Percentiles rank a stretch among this genome's conserved stretches.
These are phyloP conservation scores for Phytopythium delawarense DNA, from an alignment of 352 stramenopile species.

Conservation along the genomic window DNA sequence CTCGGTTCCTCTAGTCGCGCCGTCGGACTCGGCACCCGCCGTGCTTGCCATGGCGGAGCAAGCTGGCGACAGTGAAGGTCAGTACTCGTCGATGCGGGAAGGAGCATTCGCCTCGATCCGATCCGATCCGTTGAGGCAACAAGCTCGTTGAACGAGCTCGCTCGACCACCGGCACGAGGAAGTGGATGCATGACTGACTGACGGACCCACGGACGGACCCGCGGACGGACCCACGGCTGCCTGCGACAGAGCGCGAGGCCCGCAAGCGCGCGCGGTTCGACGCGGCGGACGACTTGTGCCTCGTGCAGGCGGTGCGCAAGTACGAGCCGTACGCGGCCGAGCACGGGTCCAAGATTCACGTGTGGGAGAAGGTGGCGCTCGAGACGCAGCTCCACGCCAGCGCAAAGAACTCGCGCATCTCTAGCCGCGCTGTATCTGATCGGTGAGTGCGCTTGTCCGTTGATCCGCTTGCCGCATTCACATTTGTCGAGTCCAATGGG, in stretches of 20 bases:
- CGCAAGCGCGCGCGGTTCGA: constrained; percentile 31
- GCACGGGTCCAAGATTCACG: constrained; percentile 44
- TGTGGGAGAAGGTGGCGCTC: constrained; percentile 44
- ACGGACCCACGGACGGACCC: background rate
- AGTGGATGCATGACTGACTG: background rate
- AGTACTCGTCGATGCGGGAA: background rate
- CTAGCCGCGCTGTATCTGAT: constrained; percentile 34
- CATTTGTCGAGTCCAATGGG: background rate
- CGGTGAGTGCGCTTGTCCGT: constrained; percentile 15
- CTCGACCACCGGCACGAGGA: background rate
- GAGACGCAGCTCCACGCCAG: constrained; percentile 24
- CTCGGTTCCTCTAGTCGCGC: background rate
- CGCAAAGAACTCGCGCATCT: constrained; percentile 24
- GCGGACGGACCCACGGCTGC: background rate
- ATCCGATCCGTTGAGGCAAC: too few species aligned
- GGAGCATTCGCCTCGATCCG: too few species aligned
- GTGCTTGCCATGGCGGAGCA: background rate
- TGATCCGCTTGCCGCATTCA: background rate
- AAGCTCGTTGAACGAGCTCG: too few species aligned
- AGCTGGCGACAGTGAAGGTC: background rate
- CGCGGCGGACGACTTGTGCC: constrained; percentile 31
- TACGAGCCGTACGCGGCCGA: constrained; percentile 41
- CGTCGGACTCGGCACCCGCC: too few species aligned
- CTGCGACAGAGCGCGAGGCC: background rate
- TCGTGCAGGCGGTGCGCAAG: constrained; percentile 36